These are phyloP conservation scores for Aspergillus vadensis DNA, from an alignment of 2,329 filamentous ascomycete species.

Conservation along the genomic window DNA sequence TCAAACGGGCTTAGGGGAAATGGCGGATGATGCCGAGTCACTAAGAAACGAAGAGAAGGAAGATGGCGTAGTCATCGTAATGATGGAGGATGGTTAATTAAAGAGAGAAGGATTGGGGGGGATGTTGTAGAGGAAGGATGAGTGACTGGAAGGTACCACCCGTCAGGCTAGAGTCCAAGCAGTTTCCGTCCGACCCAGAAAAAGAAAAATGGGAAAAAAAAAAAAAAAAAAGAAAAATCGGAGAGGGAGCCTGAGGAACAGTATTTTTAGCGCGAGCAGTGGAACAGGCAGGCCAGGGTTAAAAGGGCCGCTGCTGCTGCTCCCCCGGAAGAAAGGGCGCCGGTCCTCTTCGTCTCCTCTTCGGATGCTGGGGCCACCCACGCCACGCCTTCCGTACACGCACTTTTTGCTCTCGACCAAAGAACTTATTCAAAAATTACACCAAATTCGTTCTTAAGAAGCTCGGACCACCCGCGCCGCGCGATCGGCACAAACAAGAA, in stretches of 20 bases:
- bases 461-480: conserved; percentile 21
- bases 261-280: conserved; percentile 24
- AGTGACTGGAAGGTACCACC: background rate
- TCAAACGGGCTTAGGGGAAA: no score
- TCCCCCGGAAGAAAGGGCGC: conserved; percentile 19
- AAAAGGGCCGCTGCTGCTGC: conserved; percentile 36
- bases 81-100: background rate
- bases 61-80: conserved; percentile 2
- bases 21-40: no score
- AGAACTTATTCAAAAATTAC: conserved; percentile 1
- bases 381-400: conserved; percentile 20
- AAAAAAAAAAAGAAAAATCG: conserved; percentile 10
- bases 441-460: background rate
- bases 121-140: background rate
- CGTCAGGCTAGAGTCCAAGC: background rate
- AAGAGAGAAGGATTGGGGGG: background rate
- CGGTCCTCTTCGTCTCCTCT: conserved; percentile 19
- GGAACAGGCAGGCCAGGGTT: conserved; percentile 31
- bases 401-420: conserved; percentile 12
- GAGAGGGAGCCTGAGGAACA: conserved; percentile 5
- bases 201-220: conserved; percentile 4
- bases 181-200: background rate
- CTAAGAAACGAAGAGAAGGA: background rate
- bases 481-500: conserved; percentile 10
- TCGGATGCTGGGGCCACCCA: conserved; percentile 20